These are phyloP conservation scores for Pezicula carpinea DNA, from an alignment of 2,329 filamentous ascomycete species.

Conservation along the genomic window DNA sequence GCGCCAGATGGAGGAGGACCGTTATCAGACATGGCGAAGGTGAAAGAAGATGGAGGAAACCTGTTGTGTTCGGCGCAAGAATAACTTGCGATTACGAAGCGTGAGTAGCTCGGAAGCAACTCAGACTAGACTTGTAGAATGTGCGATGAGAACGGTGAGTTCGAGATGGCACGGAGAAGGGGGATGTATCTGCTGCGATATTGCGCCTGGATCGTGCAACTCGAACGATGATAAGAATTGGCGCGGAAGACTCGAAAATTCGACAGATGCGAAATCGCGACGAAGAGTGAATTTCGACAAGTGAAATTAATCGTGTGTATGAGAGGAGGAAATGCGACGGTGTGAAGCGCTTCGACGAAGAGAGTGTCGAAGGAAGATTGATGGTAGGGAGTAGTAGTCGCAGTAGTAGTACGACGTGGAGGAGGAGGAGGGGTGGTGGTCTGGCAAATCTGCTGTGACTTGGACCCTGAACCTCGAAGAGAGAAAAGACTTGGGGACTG, in stretches of 20 bases:
- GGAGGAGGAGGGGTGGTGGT: slow-evolving; percentile 13
- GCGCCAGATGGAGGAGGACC: slow-evolving; percentile 56
- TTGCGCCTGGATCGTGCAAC: slow-evolving; percentile 22
- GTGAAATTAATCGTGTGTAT: slow-evolving; percentile 20
- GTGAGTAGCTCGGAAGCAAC: slow-evolving; percentile 4
- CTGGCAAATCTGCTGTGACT: slow-evolving; percentile 13
- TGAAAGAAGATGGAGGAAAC: slow-evolving; percentile 21
- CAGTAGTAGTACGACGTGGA: slow-evolving; percentile 1
- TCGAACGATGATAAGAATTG: slow-evolving; percentile 27
- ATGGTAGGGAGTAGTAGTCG: slow-evolving; percentile 6
- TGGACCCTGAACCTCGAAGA: slow-evolving; percentile 19
- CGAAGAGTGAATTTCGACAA: slow-evolving; percentile 22
- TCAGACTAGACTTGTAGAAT: slow-evolving; percentile 13
- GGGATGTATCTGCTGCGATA: slow-evolving; percentile 16
- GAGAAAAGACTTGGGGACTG: slow-evolving; percentile 11
- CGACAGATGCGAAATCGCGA: slow-evolving; percentile 24
- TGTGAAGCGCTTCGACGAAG: slow-evolving; percentile 21
- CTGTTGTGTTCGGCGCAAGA: slow-evolving; percentile 11
- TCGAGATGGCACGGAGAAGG: slow-evolving; percentile 17
- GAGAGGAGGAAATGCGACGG: slow-evolving; percentile 18
- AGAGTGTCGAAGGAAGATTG: slow-evolving; percentile 15
- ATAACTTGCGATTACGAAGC: slow-evolving; percentile 7
- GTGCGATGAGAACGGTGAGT: slow-evolving; percentile 14
- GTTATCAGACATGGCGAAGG: slow-evolving; percentile 70
- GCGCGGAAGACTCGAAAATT: slow-evolving; percentile 22